These are phyloP conservation scores for Penicillium chermesinum DNA, from an alignment of 495 filamentous ascomycete genomes.

Conservation along the genomic window DNA sequence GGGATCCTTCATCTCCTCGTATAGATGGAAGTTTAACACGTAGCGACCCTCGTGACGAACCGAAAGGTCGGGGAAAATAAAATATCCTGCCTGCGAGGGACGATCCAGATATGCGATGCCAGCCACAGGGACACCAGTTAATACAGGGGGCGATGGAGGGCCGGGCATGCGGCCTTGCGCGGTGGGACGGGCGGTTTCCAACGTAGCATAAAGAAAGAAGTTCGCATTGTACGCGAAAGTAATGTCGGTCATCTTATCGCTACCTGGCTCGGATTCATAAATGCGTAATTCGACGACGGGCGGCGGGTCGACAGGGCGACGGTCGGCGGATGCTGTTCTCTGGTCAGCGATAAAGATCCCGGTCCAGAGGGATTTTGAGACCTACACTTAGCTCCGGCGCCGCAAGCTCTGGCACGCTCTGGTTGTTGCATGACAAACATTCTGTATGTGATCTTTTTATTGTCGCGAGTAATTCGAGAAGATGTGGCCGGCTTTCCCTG, in stretches of 20 bases:
- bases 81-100: constrained; percentile 86
- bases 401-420: constrained; percentile 91
- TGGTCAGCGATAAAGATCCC: constrained; percentile 10
- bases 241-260: constrained; percentile 60
- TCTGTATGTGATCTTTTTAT: constrained; percentile 74
- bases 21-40: constrained; percentile 82
- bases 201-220: constrained; percentile 93
- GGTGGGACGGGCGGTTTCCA: constrained; percentile 82
- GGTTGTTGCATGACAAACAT: constrained; percentile 91
- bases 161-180: constrained; percentile 72
- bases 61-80: constrained; percentile 95
- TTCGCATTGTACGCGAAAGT: constrained; percentile 93
- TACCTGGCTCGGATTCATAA: constrained; percentile 65
- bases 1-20: constrained; percentile 81
- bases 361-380: constrained; percentile 2
- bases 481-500: constrained; percentile 56
- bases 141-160: constrained; percentile 68
- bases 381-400: constrained; percentile 91
- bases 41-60: constrained; percentile 95
- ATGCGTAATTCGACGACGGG: constrained; percentile 93
- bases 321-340: constrained; percentile 78
- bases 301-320: constrained; percentile 92
- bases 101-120: constrained; percentile 96
- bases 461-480: constrained; percentile 69
- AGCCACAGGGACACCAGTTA: constrained; percentile 93